A percentile compares a stretch with the other conserved stretches of the same genome.
Conservation (phyloP, 2,329 filamentous ascomycete genomes). For the Drechslerella dactyloides region DNA sequence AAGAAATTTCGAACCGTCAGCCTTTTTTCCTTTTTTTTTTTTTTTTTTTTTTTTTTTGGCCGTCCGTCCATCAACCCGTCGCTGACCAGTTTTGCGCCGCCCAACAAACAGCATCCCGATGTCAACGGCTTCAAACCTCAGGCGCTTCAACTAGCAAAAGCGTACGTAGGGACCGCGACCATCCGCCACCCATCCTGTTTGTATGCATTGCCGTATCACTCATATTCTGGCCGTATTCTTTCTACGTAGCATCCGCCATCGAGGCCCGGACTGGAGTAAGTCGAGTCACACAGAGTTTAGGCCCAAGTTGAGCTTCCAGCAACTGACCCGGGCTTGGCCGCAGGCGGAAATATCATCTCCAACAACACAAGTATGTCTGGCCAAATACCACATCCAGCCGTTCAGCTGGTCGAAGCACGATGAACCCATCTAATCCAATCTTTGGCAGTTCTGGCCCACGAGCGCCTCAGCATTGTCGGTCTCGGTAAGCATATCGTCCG, state of each 20-base stretch:
- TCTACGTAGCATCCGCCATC: slow-evolving; percentile 78
- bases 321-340: background rate
- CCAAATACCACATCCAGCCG: background rate
- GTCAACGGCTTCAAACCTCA: slow-evolving; percentile 96
- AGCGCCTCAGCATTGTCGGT: slow-evolving; percentile 95
- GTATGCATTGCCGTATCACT: slow-evolving; percentile 55
- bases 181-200: slow-evolving; percentile 16
- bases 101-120: slow-evolving; percentile 73
- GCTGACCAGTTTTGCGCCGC: background rate
- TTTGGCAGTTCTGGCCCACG: slow-evolving; percentile 83
- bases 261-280: slow-evolving; percentile 98
- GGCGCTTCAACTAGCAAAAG: slow-evolving; percentile 89
- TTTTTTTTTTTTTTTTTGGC: background rate
- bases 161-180: slow-evolving; percentile 69
- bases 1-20: background rate
- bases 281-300: slow-evolving; percentile 56
- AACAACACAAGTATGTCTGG: slow-evolving; percentile 82
- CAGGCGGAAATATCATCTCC: slow-evolving; percentile 84
- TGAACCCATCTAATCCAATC: slow-evolving; percentile 5
- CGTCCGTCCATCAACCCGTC: too few relatives aligned
- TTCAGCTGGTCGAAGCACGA: background rate
- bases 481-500: slow-evolving; percentile 70
- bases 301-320: background rate
- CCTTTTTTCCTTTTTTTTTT: background rate
- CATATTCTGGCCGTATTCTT: slow-evolving; percentile 56